Evolutionary conservation across 1,284 basidiomycete species (phyloP).

Genomic region (Apiotrichum domesticum): DNA sequence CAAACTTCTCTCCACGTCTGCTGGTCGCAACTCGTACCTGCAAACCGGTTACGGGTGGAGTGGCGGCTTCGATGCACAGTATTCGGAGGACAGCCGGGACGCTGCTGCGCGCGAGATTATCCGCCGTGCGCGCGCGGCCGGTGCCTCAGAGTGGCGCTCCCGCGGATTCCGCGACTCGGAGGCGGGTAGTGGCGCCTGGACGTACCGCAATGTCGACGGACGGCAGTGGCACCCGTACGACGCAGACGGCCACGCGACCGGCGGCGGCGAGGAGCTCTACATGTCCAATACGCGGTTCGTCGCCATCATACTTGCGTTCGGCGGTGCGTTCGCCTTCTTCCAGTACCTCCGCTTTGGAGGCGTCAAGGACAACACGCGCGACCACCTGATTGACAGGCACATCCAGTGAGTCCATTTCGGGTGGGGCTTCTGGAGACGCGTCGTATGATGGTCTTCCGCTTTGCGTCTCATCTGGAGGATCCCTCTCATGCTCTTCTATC

Average conservation of each 20-base stretch:
- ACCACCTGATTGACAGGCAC: conserved; percentile 32
- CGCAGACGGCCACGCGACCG: conserved; percentile 7
- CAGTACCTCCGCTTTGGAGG: conserved; percentile 18
- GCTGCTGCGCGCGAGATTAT: conserved; percentile 29
- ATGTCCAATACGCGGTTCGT: conserved; percentile 16
- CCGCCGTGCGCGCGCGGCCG: conserved; percentile 22
- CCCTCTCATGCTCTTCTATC: no score
- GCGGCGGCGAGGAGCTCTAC: conserved; percentile 12
- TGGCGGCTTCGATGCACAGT: neutral
- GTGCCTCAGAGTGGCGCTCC: conserved; percentile 28
- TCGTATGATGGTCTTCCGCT: no score
- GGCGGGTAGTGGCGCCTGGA: conserved; percentile 26
- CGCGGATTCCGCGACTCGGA: conserved; percentile 27
- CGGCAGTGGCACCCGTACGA: conserved; percentile 17
- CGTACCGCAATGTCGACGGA: conserved; percentile 27
- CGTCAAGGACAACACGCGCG: conserved; percentile 22
- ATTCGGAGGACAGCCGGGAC: conserved; percentile 12
- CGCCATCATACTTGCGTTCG: conserved; percentile 5
- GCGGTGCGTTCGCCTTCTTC: conserved; percentile 1
- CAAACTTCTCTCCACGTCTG: conserved; percentile 35
- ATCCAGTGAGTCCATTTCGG: conserved; percentile 27
- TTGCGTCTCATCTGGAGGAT: no score
- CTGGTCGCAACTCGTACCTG: conserved; percentile 31
- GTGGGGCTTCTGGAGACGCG: no score
- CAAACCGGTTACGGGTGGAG: conserved; percentile 42